phyloP scores from a whole-genome alignment of 371 early-diverging fungal genomes.

The Mucor lusitanicus region DNA sequence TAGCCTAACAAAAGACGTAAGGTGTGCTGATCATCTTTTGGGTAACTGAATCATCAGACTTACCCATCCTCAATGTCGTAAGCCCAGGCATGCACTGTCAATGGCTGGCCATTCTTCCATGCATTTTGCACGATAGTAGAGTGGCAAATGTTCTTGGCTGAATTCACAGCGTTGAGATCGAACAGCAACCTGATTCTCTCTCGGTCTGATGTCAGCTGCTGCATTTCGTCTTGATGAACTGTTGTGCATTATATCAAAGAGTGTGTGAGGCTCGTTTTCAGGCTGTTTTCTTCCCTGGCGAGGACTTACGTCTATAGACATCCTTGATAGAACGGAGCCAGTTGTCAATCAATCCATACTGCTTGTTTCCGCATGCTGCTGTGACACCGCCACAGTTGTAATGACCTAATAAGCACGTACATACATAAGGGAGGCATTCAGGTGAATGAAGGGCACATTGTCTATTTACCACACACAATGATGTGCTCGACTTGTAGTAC shows the following conservation, averaged over 20 bases:
- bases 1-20: background rate
- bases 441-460: background rate
- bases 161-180: constrained; percentile 76
- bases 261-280: no score
- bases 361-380: constrained; percentile 60
- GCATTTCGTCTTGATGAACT: constrained; percentile 52
- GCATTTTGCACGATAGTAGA: constrained; percentile 83
- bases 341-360: constrained; percentile 81
- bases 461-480: constrained; percentile 88
- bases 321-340: constrained; percentile 84
- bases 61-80: constrained; percentile 70
- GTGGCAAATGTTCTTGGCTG: constrained; percentile 73
- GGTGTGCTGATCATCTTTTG: no score
- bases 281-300: background rate
- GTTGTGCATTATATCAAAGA: no score
- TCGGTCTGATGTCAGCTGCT: constrained; percentile 37
- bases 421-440: background rate
- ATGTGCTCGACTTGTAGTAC: constrained; percentile 89
- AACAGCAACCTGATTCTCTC: constrained; percentile 55
- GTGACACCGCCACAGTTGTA: constrained; percentile 87
- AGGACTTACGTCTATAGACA: constrained; percentile 51
- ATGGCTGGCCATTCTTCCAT: constrained; percentile 74
- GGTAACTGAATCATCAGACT: no score
- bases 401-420: constrained; percentile 54
- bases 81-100: constrained; percentile 85